Evolutionary conservation across 129 eudicot genomes (phyloP).

Genomic region (Helianthus tuberosus): DNA sequence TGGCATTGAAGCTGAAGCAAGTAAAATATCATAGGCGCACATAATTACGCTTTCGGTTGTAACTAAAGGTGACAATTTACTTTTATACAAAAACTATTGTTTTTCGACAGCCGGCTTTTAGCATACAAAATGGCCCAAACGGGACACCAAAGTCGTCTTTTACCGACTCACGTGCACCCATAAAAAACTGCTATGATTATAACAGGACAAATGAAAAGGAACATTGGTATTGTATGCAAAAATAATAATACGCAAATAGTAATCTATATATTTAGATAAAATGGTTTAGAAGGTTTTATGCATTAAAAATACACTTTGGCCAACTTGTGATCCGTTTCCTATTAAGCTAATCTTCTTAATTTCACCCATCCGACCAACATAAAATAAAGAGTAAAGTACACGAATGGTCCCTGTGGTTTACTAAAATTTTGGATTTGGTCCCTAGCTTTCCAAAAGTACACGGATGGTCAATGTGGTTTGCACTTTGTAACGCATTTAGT

Average conservation of each 20-base stretch:
- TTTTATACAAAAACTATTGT: not conserved
- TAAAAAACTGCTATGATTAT: not conserved
- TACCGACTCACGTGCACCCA: not conserved
- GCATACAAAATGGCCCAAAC: not conserved
- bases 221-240: not conserved
- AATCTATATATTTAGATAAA: not conserved
- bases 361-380: not conserved
- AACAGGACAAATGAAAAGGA: not conserved
- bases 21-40: not conserved
- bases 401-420: no score
- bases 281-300: not conserved
- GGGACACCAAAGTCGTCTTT: constrained; percentile 5
- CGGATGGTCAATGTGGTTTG: no score
- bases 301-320: not conserved
- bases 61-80: not conserved
- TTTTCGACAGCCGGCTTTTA: not conserved
- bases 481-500: no score
- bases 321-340: not conserved
- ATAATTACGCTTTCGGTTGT: not conserved
- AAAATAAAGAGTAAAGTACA: not conserved
- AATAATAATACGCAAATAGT: not conserved
- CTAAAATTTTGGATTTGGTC: no score
- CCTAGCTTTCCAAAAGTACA: no score
- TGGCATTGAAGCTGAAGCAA: constrained; percentile 49
- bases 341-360: not conserved